Base-by-base conservation (phyloP, 192 early-diverging fungal species). In the Mortierella claussenii region DNA sequence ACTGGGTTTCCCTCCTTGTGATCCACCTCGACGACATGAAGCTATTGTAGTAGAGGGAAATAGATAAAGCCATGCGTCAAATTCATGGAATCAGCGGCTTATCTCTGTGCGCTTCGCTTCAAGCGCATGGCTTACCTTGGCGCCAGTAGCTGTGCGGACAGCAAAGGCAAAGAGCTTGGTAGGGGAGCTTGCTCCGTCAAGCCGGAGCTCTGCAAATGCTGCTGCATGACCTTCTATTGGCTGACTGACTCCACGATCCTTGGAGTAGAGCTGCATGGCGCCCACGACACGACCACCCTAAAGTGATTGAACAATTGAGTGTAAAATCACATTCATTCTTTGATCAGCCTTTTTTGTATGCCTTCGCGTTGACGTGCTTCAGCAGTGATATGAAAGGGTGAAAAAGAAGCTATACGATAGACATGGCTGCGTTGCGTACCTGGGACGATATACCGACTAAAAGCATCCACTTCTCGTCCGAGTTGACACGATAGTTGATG, bases 11-110 rank as follows among this genome's bases (percentile, higher is more conserved):
- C 94, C 24, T 97, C 95, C 44, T 90, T 91, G 69, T 96, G 96
- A 81, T 98, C 95, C 50, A 98, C 93, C 81, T 98, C 97, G 40
- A 98, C 93, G 58, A 99, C 89, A 80, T 97, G 96, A 42, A 99
- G 55, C 44, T 37, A n/a, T n/a, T n/a, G n/a, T n/a, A n/a, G n/a
- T n/a, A n/a, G n/a, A n/a, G n/a, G n/a, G n/a, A n/a, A n/a, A n/a
- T n/a, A n/a, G n/a, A n/a, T n/a, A n/a, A n/a, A n/a, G n/a, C n/a
- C n/a, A n/a, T n/a, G n/a, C n/a, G n/a, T n/a, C n/a, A n/a, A n/a
- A n/a, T n/a, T n/a, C n/a, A n/a, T n/a, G n/a, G n/a, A n/a, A n/a
- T n/a, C n/a, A n/a, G n/a, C n/a, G n/a, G n/a, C n/a, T n/a, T n/a
- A n/a, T n/a, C n/a, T n/a, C n/a, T n/a, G n/a, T n/a, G n/a, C n/a